These are phyloP conservation scores for Paramecium tetraurelia DNA, from an alignment of 73 alveolate species.

Conservation along the genomic window DNA sequence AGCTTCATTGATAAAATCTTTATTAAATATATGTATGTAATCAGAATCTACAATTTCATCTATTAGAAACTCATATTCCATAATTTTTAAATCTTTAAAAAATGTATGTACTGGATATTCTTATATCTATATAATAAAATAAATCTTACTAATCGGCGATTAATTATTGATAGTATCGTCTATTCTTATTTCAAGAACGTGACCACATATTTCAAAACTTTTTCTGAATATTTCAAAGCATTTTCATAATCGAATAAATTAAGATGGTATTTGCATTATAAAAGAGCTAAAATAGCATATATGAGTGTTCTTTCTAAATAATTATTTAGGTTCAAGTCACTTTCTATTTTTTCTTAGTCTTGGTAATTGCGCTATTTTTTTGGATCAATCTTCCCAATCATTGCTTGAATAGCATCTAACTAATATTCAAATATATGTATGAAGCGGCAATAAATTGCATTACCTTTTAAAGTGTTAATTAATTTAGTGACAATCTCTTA, in stretches of 20 bases:
- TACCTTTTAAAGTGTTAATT: background rate
- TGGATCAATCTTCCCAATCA: background rate
- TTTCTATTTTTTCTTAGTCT: background rate
- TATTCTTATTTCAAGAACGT: background rate
- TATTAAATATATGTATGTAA: background rate
- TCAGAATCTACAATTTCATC: slow-evolving; percentile 15
- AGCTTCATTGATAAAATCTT: slow-evolving; percentile 18
- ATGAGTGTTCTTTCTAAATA: background rate
- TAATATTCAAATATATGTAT: background rate
- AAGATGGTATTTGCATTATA: background rate
- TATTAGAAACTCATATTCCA: background rate
- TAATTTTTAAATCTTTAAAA: background rate
- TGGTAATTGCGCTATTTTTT: background rate
- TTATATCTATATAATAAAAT: background rate
- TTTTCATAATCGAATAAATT: background rate
- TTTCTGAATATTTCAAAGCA: background rate
- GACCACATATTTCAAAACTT: background rate
- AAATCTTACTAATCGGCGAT: background rate
- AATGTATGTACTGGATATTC: background rate
- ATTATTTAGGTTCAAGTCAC: background rate
- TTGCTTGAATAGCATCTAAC: background rate
- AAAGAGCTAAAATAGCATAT: background rate
- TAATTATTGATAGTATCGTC: background rate
- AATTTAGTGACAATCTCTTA: background rate
- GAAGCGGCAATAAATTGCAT: background rate